These are phyloP conservation scores for Ogataea nonfermentans DNA, from an alignment of 805 yeast species.

Conservation along the genomic window DNA sequence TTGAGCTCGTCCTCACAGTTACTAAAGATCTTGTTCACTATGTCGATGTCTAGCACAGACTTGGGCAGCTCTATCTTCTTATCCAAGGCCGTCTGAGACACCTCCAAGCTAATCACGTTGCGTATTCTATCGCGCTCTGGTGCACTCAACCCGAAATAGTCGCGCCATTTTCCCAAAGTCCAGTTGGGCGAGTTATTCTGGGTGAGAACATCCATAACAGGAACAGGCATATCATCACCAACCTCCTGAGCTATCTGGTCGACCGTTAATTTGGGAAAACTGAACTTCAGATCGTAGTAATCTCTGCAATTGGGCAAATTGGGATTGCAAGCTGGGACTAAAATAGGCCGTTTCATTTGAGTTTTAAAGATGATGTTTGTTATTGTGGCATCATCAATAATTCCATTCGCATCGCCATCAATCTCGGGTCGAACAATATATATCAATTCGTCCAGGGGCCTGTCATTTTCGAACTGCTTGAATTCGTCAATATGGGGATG, in stretches of 20 bases:
- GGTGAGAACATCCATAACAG: constrained; percentile 86
- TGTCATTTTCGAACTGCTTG: constrained; percentile 29
- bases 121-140: constrained; percentile 59
- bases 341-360: constrained; percentile 31
- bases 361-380: constrained; percentile 26
- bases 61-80: constrained; percentile 56
- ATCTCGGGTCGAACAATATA: constrained; percentile 28
- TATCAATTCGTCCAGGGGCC: constrained; percentile 26
- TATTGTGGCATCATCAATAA: constrained; percentile 28
- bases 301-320: constrained; percentile 7
- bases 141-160: constrained; percentile 53
- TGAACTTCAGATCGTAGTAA: constrained; percentile 19
- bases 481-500: constrained; percentile 54
- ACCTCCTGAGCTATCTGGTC: constrained; percentile 53
- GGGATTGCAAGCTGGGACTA: constrained; percentile 31
- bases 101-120: constrained; percentile 81
- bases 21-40: constrained; percentile 67
- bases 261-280: constrained; percentile 57
- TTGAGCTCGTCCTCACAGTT: constrained; percentile 15
- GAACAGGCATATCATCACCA: constrained; percentile 64
- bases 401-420: constrained; percentile 17
- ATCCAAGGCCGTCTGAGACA: constrained; percentile 56
- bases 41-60: constrained; percentile 62
- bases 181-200: constrained; percentile 69
- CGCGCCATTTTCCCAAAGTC: constrained; percentile 71